phyloP scores from a whole-genome alignment of 352 stramenopile species.

The Thalassiosira sp. region DNA sequence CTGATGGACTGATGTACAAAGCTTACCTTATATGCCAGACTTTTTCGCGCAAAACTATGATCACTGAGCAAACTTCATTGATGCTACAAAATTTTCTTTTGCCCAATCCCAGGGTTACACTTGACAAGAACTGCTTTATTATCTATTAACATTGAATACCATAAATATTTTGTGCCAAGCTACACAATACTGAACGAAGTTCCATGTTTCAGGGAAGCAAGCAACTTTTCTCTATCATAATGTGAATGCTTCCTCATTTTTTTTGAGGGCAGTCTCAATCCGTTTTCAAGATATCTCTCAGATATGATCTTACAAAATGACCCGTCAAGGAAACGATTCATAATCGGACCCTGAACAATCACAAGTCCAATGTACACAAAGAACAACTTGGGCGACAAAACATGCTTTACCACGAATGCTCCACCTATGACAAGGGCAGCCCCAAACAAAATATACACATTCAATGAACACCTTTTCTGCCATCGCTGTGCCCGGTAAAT shows the following conservation, averaged over 20 bases:
- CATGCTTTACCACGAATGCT: background rate
- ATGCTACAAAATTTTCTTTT: too few species aligned
- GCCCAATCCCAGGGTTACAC: too few species aligned
- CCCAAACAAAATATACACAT: slow-evolving; percentile 9
- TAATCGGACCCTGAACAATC: slow-evolving; percentile 2
- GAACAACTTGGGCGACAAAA: slow-evolving; percentile 4
- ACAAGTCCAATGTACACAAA: slow-evolving; percentile 10
- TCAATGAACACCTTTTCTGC: slow-evolving; percentile 14
- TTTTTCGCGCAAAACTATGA: too few species aligned
- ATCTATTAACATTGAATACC: too few species aligned
- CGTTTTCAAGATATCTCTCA: slow-evolving; percentile 16
- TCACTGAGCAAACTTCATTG: too few species aligned
- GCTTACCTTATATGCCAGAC: too few species aligned
- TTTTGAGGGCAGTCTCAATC: background rate
- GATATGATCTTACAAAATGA: slow-evolving; percentile 16
- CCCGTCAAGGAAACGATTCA: background rate
- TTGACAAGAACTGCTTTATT: too few species aligned
- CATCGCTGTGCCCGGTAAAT: slow-evolving; percentile 8
- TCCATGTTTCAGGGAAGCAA: slow-evolving; percentile 9
- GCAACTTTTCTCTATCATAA: slow-evolving; percentile 16
- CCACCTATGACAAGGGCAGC: background rate
- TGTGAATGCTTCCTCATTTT: background rate
- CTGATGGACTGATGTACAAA: too few species aligned
- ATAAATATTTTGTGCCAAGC: background rate
- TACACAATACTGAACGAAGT: slow-evolving; percentile 15